Conservation (phyloP, 2,329 filamentous ascomycete species). For the Knufia fluminis region DNA sequence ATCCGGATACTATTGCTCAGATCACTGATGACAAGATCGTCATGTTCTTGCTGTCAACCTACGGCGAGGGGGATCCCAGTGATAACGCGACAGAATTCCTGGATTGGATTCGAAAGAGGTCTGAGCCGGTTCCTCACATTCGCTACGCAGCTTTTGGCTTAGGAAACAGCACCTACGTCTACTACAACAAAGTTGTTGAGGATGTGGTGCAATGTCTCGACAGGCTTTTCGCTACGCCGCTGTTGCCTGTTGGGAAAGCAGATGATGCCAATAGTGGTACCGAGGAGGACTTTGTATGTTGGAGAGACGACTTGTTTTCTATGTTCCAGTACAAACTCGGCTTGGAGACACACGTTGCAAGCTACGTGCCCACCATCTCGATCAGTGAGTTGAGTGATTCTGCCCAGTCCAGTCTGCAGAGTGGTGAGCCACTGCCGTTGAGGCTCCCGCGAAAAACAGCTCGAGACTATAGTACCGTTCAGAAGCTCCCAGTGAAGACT, state of each 20-base stretch:
- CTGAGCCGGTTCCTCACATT: constrained; percentile 60
- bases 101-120: constrained; percentile 62
- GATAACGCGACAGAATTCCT: constrained; percentile 92
- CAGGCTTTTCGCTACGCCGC: constrained; percentile 64
- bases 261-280: constrained; percentile 90
- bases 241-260: constrained; percentile 76
- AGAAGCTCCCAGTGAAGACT: constrained; percentile 70
- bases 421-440: constrained; percentile 75
- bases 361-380: constrained; percentile 77
- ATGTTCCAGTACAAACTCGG: constrained; percentile 66
- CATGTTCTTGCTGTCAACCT: constrained; percentile 86
- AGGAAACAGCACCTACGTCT: constrained; percentile 94
- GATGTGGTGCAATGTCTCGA: constrained; percentile 67
- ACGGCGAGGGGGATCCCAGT: constrained; percentile 90
- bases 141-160: constrained; percentile 81
- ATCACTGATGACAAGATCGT: constrained; percentile 75
- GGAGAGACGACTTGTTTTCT: constrained; percentile 92
- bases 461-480: constrained; percentile 66
- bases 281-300: constrained; percentile 91
- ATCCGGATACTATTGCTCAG: constrained; percentile 73
- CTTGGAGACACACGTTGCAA: constrained; percentile 76
- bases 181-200: constrained; percentile 93
- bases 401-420: constrained; percentile 24
- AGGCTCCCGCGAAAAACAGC: constrained; percentile 42
- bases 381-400: constrained; percentile 43